These are phyloP conservation scores for Miscanthus lutarioriparius DNA, from an alignment of 176 grass and related monocot species.

Conservation along the genomic window DNA sequence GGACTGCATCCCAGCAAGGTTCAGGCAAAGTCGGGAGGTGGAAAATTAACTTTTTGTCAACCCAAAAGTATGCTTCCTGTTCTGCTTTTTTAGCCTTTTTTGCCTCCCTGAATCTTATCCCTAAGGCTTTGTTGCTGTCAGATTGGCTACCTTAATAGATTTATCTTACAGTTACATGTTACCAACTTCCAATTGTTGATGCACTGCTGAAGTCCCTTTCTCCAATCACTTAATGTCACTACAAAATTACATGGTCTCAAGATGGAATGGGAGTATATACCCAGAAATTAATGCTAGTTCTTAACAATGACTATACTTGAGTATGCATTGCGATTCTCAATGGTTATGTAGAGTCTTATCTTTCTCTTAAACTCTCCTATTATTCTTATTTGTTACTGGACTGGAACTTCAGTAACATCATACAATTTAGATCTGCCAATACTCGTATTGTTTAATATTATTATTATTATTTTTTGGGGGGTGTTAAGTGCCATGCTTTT, in stretches of 20 bases:
- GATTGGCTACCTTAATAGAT: not conserved
- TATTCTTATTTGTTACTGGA: not conserved
- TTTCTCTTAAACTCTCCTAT: not conserved
- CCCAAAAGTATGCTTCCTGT: constrained; percentile 80
- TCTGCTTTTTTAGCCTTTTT: constrained; percentile 20
- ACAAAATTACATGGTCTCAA: not conserved
- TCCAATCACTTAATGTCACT: not conserved
- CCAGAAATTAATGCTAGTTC: not conserved
- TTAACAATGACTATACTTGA: not conserved
- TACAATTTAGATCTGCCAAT: not conserved
- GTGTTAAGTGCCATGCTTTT: not conserved
- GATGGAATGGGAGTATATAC: not conserved
- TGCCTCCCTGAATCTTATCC: not conserved
- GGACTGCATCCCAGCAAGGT: constrained; percentile 94
- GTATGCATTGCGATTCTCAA: not conserved
- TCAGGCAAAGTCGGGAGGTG: constrained; percentile 92
- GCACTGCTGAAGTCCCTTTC: not conserved
- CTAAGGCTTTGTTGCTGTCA: not conserved
- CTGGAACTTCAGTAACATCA: not conserved
- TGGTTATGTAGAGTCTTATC: not conserved
- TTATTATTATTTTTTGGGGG: not conserved
- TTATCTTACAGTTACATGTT: not conserved
- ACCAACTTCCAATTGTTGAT: not conserved
- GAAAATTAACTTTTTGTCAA: constrained; percentile 98
- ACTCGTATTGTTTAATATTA: not conserved